These are phyloP conservation scores for Eudorina sp. DNA, from an alignment of 139 green algal genomes.

Conservation along the genomic window DNA sequence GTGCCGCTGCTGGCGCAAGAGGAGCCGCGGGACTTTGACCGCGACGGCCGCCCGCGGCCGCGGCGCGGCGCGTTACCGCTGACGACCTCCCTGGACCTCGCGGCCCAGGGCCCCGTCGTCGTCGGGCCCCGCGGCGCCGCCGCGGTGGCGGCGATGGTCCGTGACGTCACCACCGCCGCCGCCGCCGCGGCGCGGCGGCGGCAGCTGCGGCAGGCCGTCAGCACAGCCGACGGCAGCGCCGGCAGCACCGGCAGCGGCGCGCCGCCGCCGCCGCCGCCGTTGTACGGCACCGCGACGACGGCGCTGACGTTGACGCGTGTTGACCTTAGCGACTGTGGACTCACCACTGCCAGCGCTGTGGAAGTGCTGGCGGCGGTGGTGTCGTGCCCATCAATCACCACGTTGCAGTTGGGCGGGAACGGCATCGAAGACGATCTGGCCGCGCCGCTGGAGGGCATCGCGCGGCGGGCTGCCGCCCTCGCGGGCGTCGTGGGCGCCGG, in stretches of 20 bases:
- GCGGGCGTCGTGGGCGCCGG: background rate
- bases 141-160: constrained; percentile 19
- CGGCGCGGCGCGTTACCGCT: constrained; percentile 13
- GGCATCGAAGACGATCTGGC: constrained; percentile 20
- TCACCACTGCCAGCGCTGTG: background rate
- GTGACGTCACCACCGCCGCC: background rate
- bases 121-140: constrained; percentile 13
- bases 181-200: background rate
- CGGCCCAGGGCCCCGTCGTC: constrained; percentile 20
- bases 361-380: constrained; percentile 33
- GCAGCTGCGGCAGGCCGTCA: too few relatives aligned
- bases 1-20: constrained; percentile 18
- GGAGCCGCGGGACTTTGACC: constrained; percentile 35
- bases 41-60: constrained; percentile 15
- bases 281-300: constrained; percentile 4
- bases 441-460: background rate
- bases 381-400: background rate
- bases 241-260: background rate
- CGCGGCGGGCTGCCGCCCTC: background rate
- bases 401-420: constrained; percentile 37
- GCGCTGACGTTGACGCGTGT: constrained; percentile 19
- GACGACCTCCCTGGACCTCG: constrained; percentile 15
- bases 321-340: constrained; percentile 30
- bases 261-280: background rate
- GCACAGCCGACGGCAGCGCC: background rate